phyloP scores from a whole-genome alignment of 2,329 filamentous ascomycete genomes.

The Fonsecaea pugnacius region DNA sequence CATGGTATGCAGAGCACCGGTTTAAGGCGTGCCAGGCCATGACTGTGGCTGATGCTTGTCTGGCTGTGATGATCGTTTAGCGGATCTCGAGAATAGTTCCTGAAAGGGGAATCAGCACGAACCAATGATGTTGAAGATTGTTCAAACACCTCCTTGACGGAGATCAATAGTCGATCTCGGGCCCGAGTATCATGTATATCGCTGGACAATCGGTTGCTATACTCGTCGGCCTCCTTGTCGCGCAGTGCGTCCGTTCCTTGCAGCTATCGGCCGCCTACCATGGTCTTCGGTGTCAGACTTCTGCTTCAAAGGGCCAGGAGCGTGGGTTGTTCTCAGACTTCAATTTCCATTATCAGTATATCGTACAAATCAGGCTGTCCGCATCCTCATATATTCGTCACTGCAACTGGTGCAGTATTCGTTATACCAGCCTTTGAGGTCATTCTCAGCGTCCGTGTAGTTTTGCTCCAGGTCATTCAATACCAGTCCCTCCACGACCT shows the following conservation, averaged over 20 bases:
- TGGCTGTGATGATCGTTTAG: background rate
- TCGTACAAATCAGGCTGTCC: constrained; percentile 9
- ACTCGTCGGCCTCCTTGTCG: background rate
- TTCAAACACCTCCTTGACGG: background rate
- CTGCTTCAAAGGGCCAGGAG: background rate
- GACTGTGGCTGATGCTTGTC: background rate
- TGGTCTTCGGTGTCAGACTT: background rate
- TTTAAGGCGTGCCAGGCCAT: background rate
- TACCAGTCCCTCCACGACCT: constrained; percentile 60
- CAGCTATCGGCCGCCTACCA: background rate
- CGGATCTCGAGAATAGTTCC: background rate
- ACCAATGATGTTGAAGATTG: background rate
- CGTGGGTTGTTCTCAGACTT: background rate
- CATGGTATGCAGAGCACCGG: background rate
- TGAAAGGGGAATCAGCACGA: background rate
- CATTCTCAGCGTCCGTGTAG: constrained; percentile 36
- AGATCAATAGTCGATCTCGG: background rate
- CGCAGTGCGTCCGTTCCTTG: background rate
- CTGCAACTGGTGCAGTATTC: constrained; percentile 67
- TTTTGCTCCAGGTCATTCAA: constrained; percentile 39
- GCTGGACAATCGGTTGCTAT: background rate
- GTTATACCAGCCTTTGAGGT: constrained; percentile 56
- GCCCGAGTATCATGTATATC: background rate
- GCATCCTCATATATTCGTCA: constrained; percentile 32
- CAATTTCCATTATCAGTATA: background rate